Evolutionary conservation across 495 filamentous ascomycete species (phyloP).

Genomic region (Penicillium mononematosum): DNA sequence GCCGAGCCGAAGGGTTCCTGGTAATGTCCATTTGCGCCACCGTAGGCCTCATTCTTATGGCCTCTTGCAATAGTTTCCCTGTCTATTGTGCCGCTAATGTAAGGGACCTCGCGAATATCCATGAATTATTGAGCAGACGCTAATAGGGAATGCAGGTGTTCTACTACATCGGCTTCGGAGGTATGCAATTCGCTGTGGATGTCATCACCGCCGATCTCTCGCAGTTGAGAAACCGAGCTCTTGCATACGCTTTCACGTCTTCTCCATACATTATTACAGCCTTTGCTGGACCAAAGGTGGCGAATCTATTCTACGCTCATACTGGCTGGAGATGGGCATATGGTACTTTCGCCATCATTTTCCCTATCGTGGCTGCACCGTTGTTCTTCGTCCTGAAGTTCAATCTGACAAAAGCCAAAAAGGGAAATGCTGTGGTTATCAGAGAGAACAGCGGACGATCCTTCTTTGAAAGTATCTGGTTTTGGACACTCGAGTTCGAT

Average conservation of each 20-base stretch:
- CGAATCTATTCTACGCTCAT: conserved; percentile 43
- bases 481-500: conserved; percentile 25
- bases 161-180: conserved; percentile 50
- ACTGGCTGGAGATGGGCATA: conserved; percentile 60
- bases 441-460: conserved; percentile 30
- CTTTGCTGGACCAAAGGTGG: conserved; percentile 50
- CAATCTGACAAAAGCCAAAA: conserved; percentile 54
- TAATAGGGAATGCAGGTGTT: conserved; percentile 35
- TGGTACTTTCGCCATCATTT: conserved; percentile 58
- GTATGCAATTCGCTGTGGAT: conserved; percentile 49
- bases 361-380: conserved; percentile 50
- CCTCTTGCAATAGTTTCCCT: conserved; percentile 44
- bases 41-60: conserved; percentile 49
- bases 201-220: conserved; percentile 62
- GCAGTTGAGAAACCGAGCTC: conserved; percentile 53
- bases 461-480: conserved; percentile 19
- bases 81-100: conserved; percentile 45
- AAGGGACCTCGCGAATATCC: background rate
- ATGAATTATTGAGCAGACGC: too few relatives aligned
- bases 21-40: conserved; percentile 38
- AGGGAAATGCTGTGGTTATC: conserved; percentile 25
- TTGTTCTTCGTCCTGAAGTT: conserved; percentile 42
- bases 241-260: conserved; percentile 55
- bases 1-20: conserved; percentile 52
- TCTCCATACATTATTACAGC: conserved; percentile 62